These are phyloP conservation scores for Candida mesenterica DNA, from an alignment of 1,139 yeast genomes.

Conservation along the genomic window DNA sequence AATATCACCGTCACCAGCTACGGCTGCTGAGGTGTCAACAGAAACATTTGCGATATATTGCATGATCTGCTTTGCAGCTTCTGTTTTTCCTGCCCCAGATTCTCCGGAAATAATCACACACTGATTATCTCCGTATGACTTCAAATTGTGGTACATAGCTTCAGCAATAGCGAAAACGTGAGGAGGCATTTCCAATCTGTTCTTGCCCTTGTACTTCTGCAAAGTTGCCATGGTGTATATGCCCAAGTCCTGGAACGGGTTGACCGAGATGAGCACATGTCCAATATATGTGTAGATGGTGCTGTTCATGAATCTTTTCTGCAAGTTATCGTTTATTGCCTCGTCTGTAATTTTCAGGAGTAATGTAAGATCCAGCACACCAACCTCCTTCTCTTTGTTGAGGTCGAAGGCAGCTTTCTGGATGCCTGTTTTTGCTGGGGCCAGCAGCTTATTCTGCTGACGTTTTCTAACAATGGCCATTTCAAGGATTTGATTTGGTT, in stretches of 20 bases:
- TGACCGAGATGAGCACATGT: conserved; percentile 88
- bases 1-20: conserved; percentile 40
- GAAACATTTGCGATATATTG: conserved; percentile 91
- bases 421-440: conserved; percentile 61
- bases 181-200: conserved; percentile 96
- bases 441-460: conserved; percentile 53
- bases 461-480: conserved; percentile 83
- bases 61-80: conserved; percentile 98
- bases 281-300: conserved; percentile 89
- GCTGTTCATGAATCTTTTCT: conserved; percentile 85
- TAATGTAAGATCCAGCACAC: conserved; percentile 91
- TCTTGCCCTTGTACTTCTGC: conserved; percentile 81
- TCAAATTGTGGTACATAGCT: conserved; percentile 92
- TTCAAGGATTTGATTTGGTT: not conserved
- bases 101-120: conserved; percentile 99
- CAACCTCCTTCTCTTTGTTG: conserved; percentile 90
- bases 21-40: conserved; percentile 22
- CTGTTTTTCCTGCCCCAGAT: conserved; percentile 98
- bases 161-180: conserved; percentile 99
- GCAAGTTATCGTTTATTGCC: conserved; percentile 86
- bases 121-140: conserved; percentile 91
- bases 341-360: conserved; percentile 88
- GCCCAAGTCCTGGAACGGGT: conserved; percentile 95
- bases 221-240: conserved; percentile 81
- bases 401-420: conserved; percentile 92